phyloP scores from a whole-genome alignment of 345 rosid genomes.

The Eucalyptus sp. region DNA sequence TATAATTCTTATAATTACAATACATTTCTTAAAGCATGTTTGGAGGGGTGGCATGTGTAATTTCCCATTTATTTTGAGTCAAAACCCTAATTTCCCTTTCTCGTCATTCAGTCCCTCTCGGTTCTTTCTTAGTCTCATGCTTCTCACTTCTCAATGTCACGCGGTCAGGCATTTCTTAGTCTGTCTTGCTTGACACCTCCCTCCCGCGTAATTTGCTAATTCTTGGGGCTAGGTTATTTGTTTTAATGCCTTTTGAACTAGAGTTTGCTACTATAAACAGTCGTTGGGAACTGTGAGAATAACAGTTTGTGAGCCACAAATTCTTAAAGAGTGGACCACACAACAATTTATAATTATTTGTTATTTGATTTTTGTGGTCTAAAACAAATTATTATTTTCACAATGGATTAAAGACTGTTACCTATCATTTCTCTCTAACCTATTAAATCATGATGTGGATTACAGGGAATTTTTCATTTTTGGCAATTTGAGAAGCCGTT shows the following conservation, averaged over 20 bases:
- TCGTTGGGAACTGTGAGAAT: no score
- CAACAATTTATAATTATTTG: no score
- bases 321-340: no score
- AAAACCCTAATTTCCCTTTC: not conserved
- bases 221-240: not conserved
- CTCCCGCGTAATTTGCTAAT: not conserved
- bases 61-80: not conserved
- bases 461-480: not conserved
- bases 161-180: not conserved
- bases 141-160: not conserved
- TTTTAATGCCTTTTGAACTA: not conserved
- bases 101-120: not conserved
- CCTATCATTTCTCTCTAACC: no score
- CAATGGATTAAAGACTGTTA: fast-evolving
- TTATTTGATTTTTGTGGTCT: no score
- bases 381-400: no score
- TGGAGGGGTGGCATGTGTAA: no score
- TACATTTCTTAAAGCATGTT: no score
- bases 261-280: no score
- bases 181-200: not conserved
- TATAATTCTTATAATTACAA: no score
- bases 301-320: fast-evolving
- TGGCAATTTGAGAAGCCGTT: not conserved
- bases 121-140: not conserved
- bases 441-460: not conserved